Base-by-base conservation (phyloP, 2,329 filamentous ascomycete species). In the Botrytis elliptica region DNA sequence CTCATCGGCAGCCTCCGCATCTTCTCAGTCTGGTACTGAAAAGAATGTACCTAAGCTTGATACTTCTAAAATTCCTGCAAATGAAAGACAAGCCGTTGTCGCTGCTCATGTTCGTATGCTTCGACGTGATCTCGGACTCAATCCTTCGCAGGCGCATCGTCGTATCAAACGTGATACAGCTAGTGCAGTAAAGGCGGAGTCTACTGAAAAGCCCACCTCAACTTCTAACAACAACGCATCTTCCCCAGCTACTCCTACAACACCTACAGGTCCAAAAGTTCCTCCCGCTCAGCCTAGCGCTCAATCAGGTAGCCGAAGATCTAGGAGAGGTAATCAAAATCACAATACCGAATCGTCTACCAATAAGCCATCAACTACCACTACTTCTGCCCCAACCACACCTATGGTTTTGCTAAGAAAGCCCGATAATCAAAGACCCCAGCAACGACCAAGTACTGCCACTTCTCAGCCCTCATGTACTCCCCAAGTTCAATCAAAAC, bases 111-210 rank as follows among this genome's bases (percentile, higher is more conserved):
- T 90, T 18, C 86, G 89, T 25, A 89, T 92, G 71, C 79, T 92
- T 29, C 89, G 91, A 80, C 87, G 90, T 49, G 90, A 92, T 75
- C 84, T 92, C 29, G 90, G 90, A 33, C 85, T 92, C 1, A 90
- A 88, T 74, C 88, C 89, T 18, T 88, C 88, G 55, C 89, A 87
- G 77, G 88, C 89, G 22, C 88, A 90, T 80, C 85, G 90, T 74
- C 87, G 87, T 79, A 86, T 87, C 20, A 89, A 89, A 80, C 85
- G 86, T 1, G 88, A 90, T 33, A 81, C 84, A 18, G 78, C 77
- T 29, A 77, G 79, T 77, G 79, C 80, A 20, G 77, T 77, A 59
- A 81, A 80, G 71, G 76, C 78, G 16, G 75, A 77, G 33, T 75
- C 76, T 38, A 70, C 73, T 20, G 77, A 77, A 40, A 78, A 77